phyloP scores from a whole-genome alignment of 2,329 filamentous ascomycete species.

The Neurospora crassa region DNA sequence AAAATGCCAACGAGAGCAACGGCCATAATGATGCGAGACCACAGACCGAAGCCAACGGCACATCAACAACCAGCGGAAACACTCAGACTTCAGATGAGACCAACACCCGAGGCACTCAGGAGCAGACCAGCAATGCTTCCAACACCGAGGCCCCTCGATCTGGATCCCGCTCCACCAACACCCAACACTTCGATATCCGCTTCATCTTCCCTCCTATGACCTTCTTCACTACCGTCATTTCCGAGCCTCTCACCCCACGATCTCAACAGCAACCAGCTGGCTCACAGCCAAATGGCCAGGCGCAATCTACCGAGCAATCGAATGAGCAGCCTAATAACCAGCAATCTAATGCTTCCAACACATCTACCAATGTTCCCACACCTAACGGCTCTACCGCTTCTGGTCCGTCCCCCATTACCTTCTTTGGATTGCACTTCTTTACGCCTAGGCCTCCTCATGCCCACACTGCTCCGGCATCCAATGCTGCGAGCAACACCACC shows the following conservation, averaged over 20 bases:
- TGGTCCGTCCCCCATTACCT: conserved; percentile 1
- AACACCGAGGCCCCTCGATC: neutral
- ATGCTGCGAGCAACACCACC: conserved; percentile 1
- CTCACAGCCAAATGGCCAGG: neutral
- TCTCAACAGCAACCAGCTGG: neutral
- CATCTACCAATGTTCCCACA: neutral
- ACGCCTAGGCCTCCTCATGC: neutral
- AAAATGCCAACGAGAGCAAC: neutral
- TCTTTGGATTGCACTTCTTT: conserved; percentile 8
- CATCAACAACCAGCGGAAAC: neutral
- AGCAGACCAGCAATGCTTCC: neutral
- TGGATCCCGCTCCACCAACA: neutral
- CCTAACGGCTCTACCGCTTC: neutral
- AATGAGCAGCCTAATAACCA: neutral
- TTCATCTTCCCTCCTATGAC: conserved; percentile 7
- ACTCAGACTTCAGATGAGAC: neutral
- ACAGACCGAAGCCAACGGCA: neutral
- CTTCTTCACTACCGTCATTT: conserved; percentile 8
- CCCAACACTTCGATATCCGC: conserved; percentile 1
- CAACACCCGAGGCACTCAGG: neutral
- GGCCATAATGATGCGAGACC: neutral
- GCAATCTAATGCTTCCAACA: neutral
- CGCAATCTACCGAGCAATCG: neutral
- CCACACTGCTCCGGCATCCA: neutral
- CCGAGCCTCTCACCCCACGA: neutral